Base-by-base conservation (phyloP, 352 stramenopile species). In the Phytophthora sojae region DNA sequence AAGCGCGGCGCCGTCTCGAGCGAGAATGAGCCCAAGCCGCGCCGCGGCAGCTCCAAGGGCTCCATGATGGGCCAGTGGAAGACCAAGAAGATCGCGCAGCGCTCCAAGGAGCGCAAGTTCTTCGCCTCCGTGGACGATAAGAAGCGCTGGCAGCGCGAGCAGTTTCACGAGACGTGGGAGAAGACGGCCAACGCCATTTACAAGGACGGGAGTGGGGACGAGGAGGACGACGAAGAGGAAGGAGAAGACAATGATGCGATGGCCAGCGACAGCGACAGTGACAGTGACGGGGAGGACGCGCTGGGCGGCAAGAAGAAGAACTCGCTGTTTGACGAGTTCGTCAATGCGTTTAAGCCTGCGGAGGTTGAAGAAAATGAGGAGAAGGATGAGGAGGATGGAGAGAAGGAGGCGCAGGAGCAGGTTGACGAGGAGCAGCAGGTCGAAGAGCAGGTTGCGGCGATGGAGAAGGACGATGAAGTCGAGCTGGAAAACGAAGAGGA, bases 61-160 rank as follows among this genome's bases (percentile, higher is more conserved):
- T 92, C 85, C 26, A 93, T 95, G 88, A 88, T 94, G 57, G 67
- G 72, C 2, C 88, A 95, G 69, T 95, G 88, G 88, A 91, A 93
- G 59, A 58, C 86, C 29, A 77, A 83, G 21, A 93, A 92, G 73
- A 68, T 85, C 47, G n/a, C 59, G 21, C 62, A 83, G 37, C 74
- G 72, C 23, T 57, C 47, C 12, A 87, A 92, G 78, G 57, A 79
- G 50, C 70, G 75, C 15, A 56, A 80, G 56, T 91, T 93, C 61
- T 49, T 76, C 35, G 71, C 62, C 25, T 80, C 75, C 2, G 69
- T 86, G 25, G 78, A 80, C 14, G 61, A 82, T 2, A 89, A 83
- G 73, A 92, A 93, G 64, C 61, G 60, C 5, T 62, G 57, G 62
- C 85, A 90, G 62, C 70, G 73, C 8, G 74, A 86, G 23, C 58